Conservation (phyloP, 2,329 filamentous ascomycete genomes). For the Chaetothyriales sp. region DNA sequence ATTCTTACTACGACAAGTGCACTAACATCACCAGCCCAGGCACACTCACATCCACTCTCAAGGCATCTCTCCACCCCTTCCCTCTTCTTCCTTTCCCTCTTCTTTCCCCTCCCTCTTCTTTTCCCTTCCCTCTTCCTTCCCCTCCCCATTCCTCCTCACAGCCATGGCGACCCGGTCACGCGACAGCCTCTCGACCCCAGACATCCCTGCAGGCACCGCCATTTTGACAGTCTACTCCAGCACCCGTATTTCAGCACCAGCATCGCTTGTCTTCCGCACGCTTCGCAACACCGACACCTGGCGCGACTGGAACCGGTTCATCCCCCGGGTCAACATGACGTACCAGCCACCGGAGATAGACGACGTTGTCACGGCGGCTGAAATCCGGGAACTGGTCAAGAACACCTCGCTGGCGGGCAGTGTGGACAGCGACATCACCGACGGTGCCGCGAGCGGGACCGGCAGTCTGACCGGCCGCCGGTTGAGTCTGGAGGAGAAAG, state of each 20-base stretch:
- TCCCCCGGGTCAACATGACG: constrained; percentile 31
- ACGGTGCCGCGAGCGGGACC: constrained; percentile 4
- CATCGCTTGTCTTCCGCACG: constrained; percentile 29
- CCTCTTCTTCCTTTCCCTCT: no score
- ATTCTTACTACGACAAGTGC: neutral
- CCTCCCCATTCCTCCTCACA: neutral
- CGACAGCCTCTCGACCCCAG: constrained; percentile 16
- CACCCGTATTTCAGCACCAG: constrained; percentile 26
- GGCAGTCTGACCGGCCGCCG: neutral
- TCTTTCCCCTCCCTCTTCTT: no score
- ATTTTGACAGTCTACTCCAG: constrained; percentile 22
- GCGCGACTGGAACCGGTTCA: constrained; percentile 34
- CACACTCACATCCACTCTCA: no score
- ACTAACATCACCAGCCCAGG: neutral
- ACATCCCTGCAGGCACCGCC: constrained; percentile 21
- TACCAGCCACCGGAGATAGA: constrained; percentile 23
- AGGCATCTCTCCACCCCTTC: no score
- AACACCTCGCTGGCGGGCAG: constrained; percentile 16
- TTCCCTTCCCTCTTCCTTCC: no score
- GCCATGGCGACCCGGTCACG: neutral
- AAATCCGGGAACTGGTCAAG: constrained; percentile 15
- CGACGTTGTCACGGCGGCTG: constrained; percentile 8
- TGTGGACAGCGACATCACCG: constrained; percentile 15
- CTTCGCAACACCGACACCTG: constrained; percentile 32
- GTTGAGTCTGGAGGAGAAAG: constrained; percentile 1